phyloP scores from a whole-genome alignment of 768 basidiomycete species.

The Steccherinum ochraceum region DNA sequence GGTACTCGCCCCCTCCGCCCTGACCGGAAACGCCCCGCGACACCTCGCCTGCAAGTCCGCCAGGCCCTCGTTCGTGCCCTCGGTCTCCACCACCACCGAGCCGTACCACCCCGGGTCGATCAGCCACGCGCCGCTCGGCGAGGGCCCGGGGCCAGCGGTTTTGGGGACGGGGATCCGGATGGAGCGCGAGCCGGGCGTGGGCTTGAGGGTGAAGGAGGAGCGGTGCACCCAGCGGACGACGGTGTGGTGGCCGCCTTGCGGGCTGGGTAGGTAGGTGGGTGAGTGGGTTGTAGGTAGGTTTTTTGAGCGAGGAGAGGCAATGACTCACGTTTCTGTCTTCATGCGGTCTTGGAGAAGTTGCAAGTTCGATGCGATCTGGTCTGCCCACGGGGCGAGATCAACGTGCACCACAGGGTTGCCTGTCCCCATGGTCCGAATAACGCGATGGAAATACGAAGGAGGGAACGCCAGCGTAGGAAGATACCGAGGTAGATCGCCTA shows the following conservation, averaged over 20 bases:
- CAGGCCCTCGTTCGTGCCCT: slow-evolving; percentile 82
- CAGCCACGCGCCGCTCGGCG: slow-evolving; percentile 49
- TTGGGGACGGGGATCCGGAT: slow-evolving; percentile 25
- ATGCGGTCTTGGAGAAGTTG: slow-evolving; percentile 75
- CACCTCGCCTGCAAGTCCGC: slow-evolving; percentile 73
- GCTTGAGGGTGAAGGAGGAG: slow-evolving; percentile 65
- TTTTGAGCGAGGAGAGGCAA: neutral
- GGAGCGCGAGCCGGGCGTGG: slow-evolving; percentile 32
- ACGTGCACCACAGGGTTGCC: slow-evolving; percentile 55
- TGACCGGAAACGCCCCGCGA: slow-evolving; percentile 60
- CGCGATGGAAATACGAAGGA: slow-evolving; percentile 86
- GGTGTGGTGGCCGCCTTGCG: slow-evolving; percentile 72
- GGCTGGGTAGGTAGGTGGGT: slow-evolving; percentile 37
- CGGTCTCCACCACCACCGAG: slow-evolving; percentile 75
- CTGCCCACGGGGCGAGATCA: slow-evolving; percentile 74
- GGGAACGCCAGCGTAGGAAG: slow-evolving; percentile 76
- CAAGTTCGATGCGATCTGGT: slow-evolving; percentile 65
- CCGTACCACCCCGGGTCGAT: slow-evolving; percentile 84
- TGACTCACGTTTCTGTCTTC: slow-evolving; percentile 72
- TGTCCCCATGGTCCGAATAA: slow-evolving; percentile 49
- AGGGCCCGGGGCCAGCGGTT: slow-evolving; percentile 22
- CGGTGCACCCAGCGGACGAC: slow-evolving; percentile 85
- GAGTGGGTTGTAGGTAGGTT: slow-evolving; percentile 13
- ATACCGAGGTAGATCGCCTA: slow-evolving; percentile 76
- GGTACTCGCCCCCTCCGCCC: slow-evolving; percentile 33